Conservation (phyloP, 2,329 filamentous ascomycete genomes). For the Trichoderma koningiopsis region DNA sequence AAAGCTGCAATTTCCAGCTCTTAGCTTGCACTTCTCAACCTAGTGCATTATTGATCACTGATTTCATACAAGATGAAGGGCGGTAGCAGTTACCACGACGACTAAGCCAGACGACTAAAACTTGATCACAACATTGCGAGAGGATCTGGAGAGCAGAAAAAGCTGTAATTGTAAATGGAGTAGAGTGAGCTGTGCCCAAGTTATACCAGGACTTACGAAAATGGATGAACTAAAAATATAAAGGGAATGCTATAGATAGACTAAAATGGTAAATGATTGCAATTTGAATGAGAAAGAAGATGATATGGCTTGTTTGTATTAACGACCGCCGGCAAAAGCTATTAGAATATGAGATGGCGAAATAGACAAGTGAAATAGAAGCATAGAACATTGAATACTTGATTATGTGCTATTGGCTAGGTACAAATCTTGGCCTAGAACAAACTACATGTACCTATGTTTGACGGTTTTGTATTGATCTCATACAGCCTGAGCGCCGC, state of each 20-base stretch:
- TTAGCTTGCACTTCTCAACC: not conserved
- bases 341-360: no score
- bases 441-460: no score
- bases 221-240: not conserved
- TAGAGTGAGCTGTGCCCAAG: not conserved
- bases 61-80: not conserved
- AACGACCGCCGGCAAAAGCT: no score
- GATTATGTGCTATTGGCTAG: no score
- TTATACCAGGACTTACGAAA: not conserved
- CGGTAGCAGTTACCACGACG: not conserved
- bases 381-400: no score
- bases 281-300: not conserved
- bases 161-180: not conserved
- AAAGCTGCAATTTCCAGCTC: not conserved
- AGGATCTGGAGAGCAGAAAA: not conserved
- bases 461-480: not conserved
- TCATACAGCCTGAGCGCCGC: not conserved
- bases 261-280: not conserved
- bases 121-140: not conserved
- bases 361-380: not conserved
- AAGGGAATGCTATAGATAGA: not conserved
- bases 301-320: no score
- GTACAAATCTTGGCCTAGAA: no score
- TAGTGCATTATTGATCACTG: not conserved
- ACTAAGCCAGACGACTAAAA: not conserved